Conservation (phyloP, 1,139 yeast species). For the Sugiyamaella castrensis region DNA sequence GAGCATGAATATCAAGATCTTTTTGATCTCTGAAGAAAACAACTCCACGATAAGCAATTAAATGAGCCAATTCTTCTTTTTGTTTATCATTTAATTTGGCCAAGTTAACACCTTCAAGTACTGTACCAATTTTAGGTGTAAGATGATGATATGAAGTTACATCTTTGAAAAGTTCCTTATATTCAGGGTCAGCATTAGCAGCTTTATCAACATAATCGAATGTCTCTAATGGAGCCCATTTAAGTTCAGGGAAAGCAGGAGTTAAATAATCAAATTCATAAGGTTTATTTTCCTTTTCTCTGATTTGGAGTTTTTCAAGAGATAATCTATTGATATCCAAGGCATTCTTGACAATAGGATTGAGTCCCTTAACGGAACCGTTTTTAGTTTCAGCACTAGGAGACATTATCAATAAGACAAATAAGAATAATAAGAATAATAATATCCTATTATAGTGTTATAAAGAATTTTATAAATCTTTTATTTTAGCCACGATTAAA, state of each 20-base stretch:
- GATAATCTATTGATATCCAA: conserved; percentile 17
- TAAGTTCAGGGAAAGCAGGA: conserved; percentile 36
- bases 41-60: conserved; percentile 65
- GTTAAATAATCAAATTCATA: conserved; percentile 33
- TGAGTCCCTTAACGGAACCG: conserved; percentile 1
- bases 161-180: conserved; percentile 53
- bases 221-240: conserved; percentile 28
- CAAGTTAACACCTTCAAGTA: conserved; percentile 56
- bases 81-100: conserved; percentile 51
- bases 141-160: conserved; percentile 37
- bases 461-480: too few relatives aligned
- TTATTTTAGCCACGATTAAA: too few relatives aligned
- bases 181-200: conserved; percentile 51
- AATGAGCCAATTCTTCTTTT: conserved; percentile 61
- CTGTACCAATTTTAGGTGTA: conserved; percentile 68
- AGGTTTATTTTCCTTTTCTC: conserved; percentile 11
- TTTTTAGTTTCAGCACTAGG: conserved; percentile 10
- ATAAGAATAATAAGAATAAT: neutral
- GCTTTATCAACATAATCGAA: conserved; percentile 28
- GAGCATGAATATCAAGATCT: conserved; percentile 42
- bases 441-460: neutral
- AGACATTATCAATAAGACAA: conserved; percentile 3
- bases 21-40: conserved; percentile 61
- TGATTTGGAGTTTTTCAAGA: conserved; percentile 17
- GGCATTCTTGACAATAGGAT: conserved; percentile 6